These are phyloP conservation scores for Elsinoe necatrix DNA, from an alignment of 2,329 filamentous ascomycete species.

Conservation along the genomic window DNA sequence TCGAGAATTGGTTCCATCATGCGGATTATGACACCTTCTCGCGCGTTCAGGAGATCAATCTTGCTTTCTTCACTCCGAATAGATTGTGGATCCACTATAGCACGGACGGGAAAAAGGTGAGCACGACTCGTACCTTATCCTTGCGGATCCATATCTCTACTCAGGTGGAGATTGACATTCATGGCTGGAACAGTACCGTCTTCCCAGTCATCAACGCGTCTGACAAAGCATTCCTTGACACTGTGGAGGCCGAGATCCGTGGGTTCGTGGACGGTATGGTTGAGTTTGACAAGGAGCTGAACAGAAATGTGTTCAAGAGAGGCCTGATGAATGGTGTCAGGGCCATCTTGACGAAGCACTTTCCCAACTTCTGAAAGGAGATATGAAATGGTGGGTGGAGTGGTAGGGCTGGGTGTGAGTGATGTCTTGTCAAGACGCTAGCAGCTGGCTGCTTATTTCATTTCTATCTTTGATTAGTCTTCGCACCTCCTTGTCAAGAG, in stretches of 20 bases:
- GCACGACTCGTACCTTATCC: not conserved
- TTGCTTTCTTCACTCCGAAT: not conserved
- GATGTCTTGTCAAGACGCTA: not conserved
- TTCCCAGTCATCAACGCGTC: not conserved
- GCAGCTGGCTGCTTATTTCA: not conserved
- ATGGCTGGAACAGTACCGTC: not conserved
- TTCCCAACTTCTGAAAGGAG: not conserved
- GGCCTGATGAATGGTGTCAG: not conserved
- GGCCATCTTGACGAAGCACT: not conserved
- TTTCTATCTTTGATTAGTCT: no score
- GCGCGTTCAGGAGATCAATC: not conserved
- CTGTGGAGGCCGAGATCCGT: not conserved
- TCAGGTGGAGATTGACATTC: not conserved
- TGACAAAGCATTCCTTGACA: not conserved
- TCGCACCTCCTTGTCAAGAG: no score
- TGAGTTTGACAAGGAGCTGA: not conserved
- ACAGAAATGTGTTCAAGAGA: not conserved
- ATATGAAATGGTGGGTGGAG: not conserved
- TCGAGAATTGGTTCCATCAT: not conserved
- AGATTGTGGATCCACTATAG: not conserved
- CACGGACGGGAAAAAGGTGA: not conserved
- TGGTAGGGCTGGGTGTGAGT: not conserved
- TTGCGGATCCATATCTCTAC: not conserved
- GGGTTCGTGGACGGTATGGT: not conserved
- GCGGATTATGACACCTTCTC: not conserved